phyloP scores from a whole-genome alignment of 2,329 filamentous ascomycete species.

The Mycosphaerelloides madeirae region DNA sequence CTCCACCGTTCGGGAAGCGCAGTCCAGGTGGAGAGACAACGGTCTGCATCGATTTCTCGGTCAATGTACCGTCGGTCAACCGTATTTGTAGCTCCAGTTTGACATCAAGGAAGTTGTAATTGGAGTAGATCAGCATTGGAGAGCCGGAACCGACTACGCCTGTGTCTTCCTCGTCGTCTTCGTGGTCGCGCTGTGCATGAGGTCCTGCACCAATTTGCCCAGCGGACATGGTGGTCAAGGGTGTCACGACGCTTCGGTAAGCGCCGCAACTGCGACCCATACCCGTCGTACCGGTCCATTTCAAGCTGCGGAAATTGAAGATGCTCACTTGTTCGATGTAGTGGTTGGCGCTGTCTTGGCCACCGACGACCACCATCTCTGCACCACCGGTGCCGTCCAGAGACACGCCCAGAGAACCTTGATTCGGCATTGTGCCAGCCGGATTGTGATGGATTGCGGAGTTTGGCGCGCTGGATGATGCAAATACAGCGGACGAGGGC shows the following conservation, averaged over 20 bases:
- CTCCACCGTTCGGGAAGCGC: slow-evolving; percentile 89
- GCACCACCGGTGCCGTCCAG: slow-evolving; percentile 88
- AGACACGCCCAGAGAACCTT: slow-evolving; percentile 79
- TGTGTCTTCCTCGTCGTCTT: slow-evolving; percentile 36
- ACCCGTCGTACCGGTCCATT: slow-evolving; percentile 86
- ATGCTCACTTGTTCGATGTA: slow-evolving; percentile 99
- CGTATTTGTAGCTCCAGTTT: slow-evolving; percentile 91
- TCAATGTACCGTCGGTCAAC: slow-evolving; percentile 73
- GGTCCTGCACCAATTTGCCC: slow-evolving; percentile 61
- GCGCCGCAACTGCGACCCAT: slow-evolving; percentile 91
- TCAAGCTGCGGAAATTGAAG: slow-evolving; percentile 90
- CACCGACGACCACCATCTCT: slow-evolving; percentile 95
- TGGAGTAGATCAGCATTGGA: slow-evolving; percentile 94
- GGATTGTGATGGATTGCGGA: slow-evolving; percentile 89
- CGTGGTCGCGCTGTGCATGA: slow-evolving; percentile 38
- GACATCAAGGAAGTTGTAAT: slow-evolving; percentile 97
- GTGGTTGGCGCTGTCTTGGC: slow-evolving; percentile 94
- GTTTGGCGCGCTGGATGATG: slow-evolving; percentile 74
- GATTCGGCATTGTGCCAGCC: slow-evolving; percentile 73
- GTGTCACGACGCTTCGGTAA: slow-evolving; percentile 90
- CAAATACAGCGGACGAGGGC: slow-evolving; percentile 80
- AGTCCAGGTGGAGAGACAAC: slow-evolving; percentile 84
- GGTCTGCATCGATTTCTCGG: slow-evolving; percentile 84
- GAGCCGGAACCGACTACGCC: slow-evolving; percentile 41
- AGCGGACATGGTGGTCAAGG: slow-evolving; percentile 63